phyloP scores from a whole-genome alignment of 2,329 filamentous ascomycete genomes.

The Verticillium isaacii region DNA sequence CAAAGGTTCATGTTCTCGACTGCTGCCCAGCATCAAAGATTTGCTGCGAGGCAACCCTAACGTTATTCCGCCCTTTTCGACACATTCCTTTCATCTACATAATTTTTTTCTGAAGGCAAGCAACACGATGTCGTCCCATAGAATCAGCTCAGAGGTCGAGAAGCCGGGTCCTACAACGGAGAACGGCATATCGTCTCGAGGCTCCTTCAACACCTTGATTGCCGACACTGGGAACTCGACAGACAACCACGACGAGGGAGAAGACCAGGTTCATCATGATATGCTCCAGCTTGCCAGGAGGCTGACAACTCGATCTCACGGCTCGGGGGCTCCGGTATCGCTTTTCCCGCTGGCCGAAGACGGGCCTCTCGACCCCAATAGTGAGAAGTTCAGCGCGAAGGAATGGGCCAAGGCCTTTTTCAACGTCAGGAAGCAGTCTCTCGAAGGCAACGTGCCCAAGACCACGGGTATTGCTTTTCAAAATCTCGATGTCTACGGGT shows the following conservation, averaged over 20 bases:
- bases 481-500: constrained; percentile 37
- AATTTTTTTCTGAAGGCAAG: background rate
- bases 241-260: background rate
- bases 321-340: constrained; percentile 16
- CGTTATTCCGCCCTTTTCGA: too few species aligned
- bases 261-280: constrained; percentile 7
- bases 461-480: constrained; percentile 35
- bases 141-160: background rate
- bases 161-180: background rate
- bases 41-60: too few species aligned
- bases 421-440: constrained; percentile 15
- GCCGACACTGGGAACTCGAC: background rate
- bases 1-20: too few species aligned
- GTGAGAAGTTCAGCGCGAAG: constrained; percentile 32
- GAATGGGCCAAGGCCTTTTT: constrained; percentile 38
- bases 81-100: too few species aligned
- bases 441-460: constrained; percentile 20
- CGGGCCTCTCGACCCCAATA: constrained; percentile 31
- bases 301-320: constrained; percentile 17
- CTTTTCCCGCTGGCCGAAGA: constrained; percentile 19
- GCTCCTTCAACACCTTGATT: background rate
- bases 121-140: background rate
- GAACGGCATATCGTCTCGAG: background rate
- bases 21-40: too few species aligned
- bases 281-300: constrained; percentile 22